Percentiles rank a stretch among this genome's conserved stretches.
These are phyloP conservation scores for Yamadazyma buinensis DNA, from an alignment of 1,139 yeast species.

Conservation along the genomic window DNA sequence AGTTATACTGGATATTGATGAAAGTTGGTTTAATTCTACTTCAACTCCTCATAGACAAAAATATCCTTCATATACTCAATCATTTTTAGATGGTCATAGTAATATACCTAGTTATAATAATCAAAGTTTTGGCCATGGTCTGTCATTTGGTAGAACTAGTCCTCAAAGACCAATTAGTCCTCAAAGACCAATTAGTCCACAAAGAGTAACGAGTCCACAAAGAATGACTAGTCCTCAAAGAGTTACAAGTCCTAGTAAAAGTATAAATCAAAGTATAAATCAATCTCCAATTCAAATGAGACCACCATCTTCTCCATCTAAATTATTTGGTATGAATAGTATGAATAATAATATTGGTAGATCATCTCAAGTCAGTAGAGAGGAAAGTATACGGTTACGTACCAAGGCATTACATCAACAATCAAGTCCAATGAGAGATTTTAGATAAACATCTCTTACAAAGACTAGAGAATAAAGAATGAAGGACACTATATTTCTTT, in stretches of 20 bases:
- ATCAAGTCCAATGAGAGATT: conserved; percentile 1
- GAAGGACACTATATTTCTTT: too few species aligned
- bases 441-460: too few species aligned
- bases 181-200: not conserved
- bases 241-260: conserved; percentile 2
- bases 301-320: conserved; percentile 1
- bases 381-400: not conserved
- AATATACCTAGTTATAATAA: not conserved
- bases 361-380: conserved; percentile 1
- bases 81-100: not conserved
- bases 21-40: conserved; percentile 8
- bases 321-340: too few species aligned
- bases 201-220: conserved; percentile 2
- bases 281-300: conserved; percentile 3
- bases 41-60: conserved; percentile 7
- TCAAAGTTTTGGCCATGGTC: too few species aligned
- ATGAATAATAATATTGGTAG: too few species aligned
- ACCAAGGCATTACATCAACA: too few species aligned
- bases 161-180: not conserved
- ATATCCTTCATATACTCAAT: conserved; percentile 1
- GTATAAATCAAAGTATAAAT: conserved; percentile 1
- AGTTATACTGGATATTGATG: conserved; percentile 8
- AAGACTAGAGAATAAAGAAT: not conserved
- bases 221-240: conserved; percentile 1
- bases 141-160: too few species aligned